Base-by-base conservation (phyloP, 257 asterid species). In the Ophiorrhiza pumila region DNA sequence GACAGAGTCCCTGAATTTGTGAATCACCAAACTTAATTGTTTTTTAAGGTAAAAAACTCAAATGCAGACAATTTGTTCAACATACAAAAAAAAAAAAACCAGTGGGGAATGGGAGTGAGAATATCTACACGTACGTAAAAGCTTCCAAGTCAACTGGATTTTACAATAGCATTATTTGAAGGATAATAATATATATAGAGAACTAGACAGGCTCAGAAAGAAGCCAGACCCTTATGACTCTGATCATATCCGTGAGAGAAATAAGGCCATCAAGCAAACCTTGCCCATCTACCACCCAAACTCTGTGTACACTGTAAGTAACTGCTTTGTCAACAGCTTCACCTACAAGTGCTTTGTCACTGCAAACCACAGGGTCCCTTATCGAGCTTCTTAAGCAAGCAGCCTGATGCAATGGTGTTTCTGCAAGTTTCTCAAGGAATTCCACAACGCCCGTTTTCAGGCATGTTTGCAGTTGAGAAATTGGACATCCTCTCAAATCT, bases 321-420 rank as follows among this genome's bases (percentile, higher is more conserved):
- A 93, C 81, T 0, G 78, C 91, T 73, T 85, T 91, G 80, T 93
- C 92, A 25, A 93, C 80, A 66, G 81, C 98, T 76, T 93, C 96
- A 29, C 91, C 81, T 0, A 91, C 74, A 11, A 63, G 76, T 1
- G 96, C 81, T 7, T 85, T 91, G 0, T 78, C 71, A 2, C 20
- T n/a, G 77, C 97, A 90, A 1, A 85, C 83, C 3, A 94, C 76
- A 0, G 80, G 88, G 14, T 86, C 96, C 74, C 73, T 73, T 0
- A 78, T 72, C 0, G 93, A 80, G 70, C 83, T 80, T 56, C 88
- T 85, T 78, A 87, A 57, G 8, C 88, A 93, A 0, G 89, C 80
- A 9, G 82, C 77, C 60, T 84, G 85, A 35, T 86, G 91, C 52
- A 59, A 63, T 2, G 88, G 88, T 0, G 82, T 75, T 29, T 47